Percentiles rank a stretch among this genome's conserved stretches.
phyloP scores from a whole-genome alignment of 192 early-diverging fungal genomes.

The Entomortierella lignicola region DNA sequence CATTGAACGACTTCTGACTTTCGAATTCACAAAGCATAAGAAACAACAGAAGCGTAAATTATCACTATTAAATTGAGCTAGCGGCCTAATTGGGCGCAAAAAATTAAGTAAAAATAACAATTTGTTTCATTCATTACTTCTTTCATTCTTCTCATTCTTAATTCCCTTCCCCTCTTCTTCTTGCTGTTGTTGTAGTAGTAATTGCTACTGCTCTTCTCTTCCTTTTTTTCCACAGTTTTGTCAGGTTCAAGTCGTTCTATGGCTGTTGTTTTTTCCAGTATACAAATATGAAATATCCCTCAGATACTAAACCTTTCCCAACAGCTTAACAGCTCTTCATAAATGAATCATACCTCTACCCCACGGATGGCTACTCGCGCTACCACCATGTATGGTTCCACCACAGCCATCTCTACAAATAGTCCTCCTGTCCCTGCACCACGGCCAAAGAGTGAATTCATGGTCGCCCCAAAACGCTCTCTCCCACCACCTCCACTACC shows the following conservation, averaged over 20 bases:
- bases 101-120: no score
- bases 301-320: neutral
- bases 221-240: neutral
- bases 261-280: no score
- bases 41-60: no score
- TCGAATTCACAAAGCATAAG: no score
- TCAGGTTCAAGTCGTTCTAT: no score
- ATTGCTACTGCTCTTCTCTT: neutral
- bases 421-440: slow-evolving; percentile 16
- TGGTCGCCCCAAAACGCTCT: slow-evolving; percentile 10
- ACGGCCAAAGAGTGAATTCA: slow-evolving; percentile 28
- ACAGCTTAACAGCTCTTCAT: neutral
- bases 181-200: neutral
- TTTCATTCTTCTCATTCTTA: neutral
- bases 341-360: neutral
- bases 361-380: neutral
- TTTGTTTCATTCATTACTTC: no score
- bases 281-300: no score
- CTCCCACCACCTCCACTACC: slow-evolving; percentile 33
- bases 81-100: no score
- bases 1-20: no score
- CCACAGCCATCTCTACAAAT: neutral
- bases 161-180: neutral
- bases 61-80: no score
- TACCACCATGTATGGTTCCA: slow-evolving; percentile 2